phyloP scores from a whole-genome alignment of 805 yeast genomes.

The Yarrowia yakushimensis region DNA sequence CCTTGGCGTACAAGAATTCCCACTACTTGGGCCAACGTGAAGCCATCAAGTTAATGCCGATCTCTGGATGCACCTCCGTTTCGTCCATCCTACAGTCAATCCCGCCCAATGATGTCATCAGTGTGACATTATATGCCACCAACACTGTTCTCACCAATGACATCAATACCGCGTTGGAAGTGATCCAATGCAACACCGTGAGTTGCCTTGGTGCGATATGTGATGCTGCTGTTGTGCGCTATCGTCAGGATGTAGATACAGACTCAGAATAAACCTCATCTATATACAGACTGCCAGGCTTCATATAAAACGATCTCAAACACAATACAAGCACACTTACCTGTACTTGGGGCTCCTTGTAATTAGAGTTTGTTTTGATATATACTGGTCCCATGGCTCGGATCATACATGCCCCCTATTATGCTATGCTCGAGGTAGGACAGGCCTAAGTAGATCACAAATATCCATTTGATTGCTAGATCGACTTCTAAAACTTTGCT shows the following conservation, averaged over 20 bases:
- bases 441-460: too few species aligned
- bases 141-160: neutral
- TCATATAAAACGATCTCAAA: too few species aligned
- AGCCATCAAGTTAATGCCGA: neutral
- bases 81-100: neutral
- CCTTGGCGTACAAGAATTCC: neutral
- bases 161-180: neutral
- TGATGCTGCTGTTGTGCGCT: constrained; percentile 1
- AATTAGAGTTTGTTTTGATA: too few species aligned
- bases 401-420: too few species aligned
- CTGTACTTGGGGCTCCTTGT: too few species aligned
- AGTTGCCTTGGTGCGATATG: neutral
- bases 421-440: too few species aligned
- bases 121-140: neutral
- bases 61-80: neutral
- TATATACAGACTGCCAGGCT: too few species aligned
- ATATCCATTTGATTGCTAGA: too few species aligned
- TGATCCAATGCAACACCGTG: neutral
- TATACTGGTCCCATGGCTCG: too few species aligned
- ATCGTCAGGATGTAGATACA: neutral
- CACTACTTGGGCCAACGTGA: constrained; percentile 2
- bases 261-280: neutral
- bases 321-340: too few species aligned
- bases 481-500: too few species aligned
- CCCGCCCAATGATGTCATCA: neutral